Conservation (phyloP, 2,329 filamentous ascomycete species). For the Periconia sp. region DNA sequence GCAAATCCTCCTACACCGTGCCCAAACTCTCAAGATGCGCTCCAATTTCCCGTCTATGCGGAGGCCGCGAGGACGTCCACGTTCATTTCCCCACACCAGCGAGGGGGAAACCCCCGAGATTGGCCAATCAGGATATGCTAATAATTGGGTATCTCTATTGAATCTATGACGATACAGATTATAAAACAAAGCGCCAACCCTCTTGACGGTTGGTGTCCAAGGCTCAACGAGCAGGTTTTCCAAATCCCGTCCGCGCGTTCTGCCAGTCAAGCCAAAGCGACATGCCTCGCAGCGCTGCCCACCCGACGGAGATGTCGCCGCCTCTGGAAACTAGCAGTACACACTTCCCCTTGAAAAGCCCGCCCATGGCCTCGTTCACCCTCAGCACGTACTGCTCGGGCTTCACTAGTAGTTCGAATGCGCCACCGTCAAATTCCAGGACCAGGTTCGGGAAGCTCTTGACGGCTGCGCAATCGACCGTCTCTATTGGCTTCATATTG, state of each 20-base stretch:
- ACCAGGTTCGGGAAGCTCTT: constrained; percentile 3
- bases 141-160: background rate
- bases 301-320: constrained; percentile 7
- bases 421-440: constrained; percentile 4
- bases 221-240: background rate
- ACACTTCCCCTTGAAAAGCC: constrained; percentile 4
- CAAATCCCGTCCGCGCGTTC: constrained; percentile 8
- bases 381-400: constrained; percentile 8
- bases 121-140: background rate
- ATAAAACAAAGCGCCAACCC: background rate
- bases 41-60: too few relatives aligned
- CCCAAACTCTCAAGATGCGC: too few relatives aligned
- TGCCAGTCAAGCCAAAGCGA: constrained; percentile 10
- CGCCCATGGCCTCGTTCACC: constrained; percentile 5
- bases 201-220: background rate
- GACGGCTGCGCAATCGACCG: constrained; percentile 5
- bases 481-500: constrained; percentile 2
- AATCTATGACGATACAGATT: background rate
- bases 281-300: constrained; percentile 6
- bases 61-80: background rate
- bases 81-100: background rate
- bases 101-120: background rate
- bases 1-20: too few relatives aligned
- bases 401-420: constrained; percentile 4
- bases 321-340: constrained; percentile 3